Evolutionary conservation across 2,329 filamentous ascomycete species (phyloP), one percentile per base, ranked within the genome.

Genomic region (Rhexocercosporidium sp.): DNA sequence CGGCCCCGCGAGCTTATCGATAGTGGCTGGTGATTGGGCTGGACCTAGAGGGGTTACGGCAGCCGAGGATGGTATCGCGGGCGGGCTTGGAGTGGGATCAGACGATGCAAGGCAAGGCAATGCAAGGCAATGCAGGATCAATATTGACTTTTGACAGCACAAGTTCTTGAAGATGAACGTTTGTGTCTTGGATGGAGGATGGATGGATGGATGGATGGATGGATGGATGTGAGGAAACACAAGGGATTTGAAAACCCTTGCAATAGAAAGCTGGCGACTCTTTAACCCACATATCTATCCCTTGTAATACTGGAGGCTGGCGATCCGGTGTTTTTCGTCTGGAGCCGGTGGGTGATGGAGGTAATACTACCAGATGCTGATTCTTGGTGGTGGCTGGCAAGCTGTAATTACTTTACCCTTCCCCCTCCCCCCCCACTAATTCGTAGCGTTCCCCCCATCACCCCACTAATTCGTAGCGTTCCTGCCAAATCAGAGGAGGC

Each of bases 131-230:
- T 37, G 34, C 34, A 37, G 31, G 1, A 39, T n/a, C 29, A 27
- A 39, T 62, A 51, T 62, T 62, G 59, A 62, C 8, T 53, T n/a
- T 62, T 53, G 44, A 53, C 31, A 37, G 27, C 44, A 12, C 20
- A 29, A 27, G 18, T 41, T n/a, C 8, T 22, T 56, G 51, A 56
- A 56, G 51, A 37, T 56, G 22, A 37, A 56, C 5, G n/a, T 22
- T 20, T 20, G 18, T 56, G 29, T 56, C 51, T 37, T 47, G 16
- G 16, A 44, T n/a, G 41, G 12, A 44, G 16, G 41, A 44, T 7
- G 4, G 14, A 44, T 18, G 27, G 22, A 14, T 37, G 8, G 8
- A 37, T n/a, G 14, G 34, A 39, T 39, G 34, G 34, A 39, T 39
- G 34, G 34, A 14, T 22, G 11, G n/a, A 57, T 57, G 53, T 57